phyloP scores from a whole-genome alignment of 176 grass and related monocot species.

The Aegilops umbellulata region DNA sequence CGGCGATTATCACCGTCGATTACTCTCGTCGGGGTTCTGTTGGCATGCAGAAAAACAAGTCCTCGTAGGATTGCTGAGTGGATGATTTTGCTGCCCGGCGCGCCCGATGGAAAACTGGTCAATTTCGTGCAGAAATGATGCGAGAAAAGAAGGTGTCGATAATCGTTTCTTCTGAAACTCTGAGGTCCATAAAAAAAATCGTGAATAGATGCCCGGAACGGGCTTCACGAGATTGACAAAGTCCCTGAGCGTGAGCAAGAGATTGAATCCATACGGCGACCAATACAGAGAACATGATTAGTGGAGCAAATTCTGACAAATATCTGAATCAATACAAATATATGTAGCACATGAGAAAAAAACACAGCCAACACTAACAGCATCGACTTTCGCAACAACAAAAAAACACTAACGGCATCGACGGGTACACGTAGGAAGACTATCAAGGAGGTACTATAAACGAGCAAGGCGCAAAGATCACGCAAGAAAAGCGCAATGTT shows the following conservation, averaged over 20 bases:
- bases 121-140: background rate
- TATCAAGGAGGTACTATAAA: background rate
- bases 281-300: background rate
- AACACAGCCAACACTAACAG: background rate
- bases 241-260: too few species aligned
- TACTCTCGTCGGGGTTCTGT: background rate
- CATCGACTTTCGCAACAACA: too few species aligned
- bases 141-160: too few species aligned
- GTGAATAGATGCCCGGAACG: too few species aligned
- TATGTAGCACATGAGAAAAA: background rate
- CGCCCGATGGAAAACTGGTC: background rate
- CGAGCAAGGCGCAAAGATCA: background rate
- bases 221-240: too few species aligned
- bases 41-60: background rate
- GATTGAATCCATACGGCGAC: too few species aligned
- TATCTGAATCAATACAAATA: constrained; percentile 18
- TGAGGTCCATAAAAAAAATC: too few species aligned
- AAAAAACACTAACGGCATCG: background rate
- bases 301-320: background rate
- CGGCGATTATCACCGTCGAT: background rate
- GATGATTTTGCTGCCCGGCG: background rate
- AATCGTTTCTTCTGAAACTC: too few species aligned
- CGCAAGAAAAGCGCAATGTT: background rate
- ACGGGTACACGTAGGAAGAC: too few species aligned
- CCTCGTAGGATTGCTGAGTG: background rate